phyloP scores from a whole-genome alignment of 257 asterid genomes.

The Nicotiana obtusifolia region DNA sequence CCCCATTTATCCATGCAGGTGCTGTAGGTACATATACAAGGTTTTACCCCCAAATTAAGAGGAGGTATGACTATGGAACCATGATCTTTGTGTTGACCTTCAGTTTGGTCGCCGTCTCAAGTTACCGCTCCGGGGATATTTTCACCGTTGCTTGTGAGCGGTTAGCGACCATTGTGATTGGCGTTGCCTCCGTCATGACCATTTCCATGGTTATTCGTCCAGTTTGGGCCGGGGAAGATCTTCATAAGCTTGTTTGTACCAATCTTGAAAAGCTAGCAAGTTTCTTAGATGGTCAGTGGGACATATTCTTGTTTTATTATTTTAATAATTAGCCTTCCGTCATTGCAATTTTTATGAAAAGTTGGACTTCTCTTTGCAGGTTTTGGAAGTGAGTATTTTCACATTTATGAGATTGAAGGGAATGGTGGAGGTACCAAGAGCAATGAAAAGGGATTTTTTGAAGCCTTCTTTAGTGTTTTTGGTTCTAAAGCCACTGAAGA shows the following conservation, averaged over 20 bases:
- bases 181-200: conserved; percentile 44
- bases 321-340: no score
- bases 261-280: conserved; percentile 52
- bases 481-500: conserved; percentile 58
- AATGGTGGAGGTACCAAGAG: background rate
- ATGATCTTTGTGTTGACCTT: conserved; percentile 60
- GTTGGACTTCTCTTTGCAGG: conserved; percentile 7
- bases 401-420: conserved; percentile 11
- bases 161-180: conserved; percentile 50
- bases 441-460: conserved; percentile 26
- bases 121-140: conserved; percentile 41
- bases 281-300: conserved; percentile 22
- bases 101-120: conserved; percentile 59
- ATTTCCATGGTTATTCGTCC: conserved; percentile 52
- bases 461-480: conserved; percentile 40
- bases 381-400: conserved; percentile 40
- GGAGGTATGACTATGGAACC: conserved; percentile 65
- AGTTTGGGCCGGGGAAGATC: conserved; percentile 85
- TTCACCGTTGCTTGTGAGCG: conserved; percentile 47
- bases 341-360: no score
- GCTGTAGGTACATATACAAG: conserved; percentile 43
- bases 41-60: conserved; percentile 53
- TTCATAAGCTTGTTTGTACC: conserved; percentile 36
- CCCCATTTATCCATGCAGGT: conserved; percentile 29
- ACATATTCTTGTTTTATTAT: no score